phyloP scores from a whole-genome alignment of 2,329 filamentous ascomycete genomes.

The Aspergillus fumigatiaffinis region DNA sequence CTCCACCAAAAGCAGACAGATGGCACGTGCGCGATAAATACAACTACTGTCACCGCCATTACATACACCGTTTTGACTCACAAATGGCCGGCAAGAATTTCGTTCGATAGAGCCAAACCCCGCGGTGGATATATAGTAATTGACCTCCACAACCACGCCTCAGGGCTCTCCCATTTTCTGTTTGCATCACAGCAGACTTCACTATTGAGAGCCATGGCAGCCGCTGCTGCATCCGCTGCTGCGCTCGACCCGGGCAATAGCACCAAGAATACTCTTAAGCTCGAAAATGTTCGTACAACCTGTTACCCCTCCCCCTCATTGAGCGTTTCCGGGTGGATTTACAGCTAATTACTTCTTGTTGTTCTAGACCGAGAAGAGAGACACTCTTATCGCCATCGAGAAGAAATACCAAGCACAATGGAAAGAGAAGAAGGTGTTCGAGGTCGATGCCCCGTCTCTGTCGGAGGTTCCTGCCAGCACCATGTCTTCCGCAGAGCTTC shows the following conservation, averaged over 20 bases:
- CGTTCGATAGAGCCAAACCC: conserved; percentile 16
- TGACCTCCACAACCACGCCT: conserved; percentile 6
- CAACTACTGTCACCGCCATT: not conserved
- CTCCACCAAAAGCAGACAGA: not conserved
- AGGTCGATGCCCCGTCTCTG: conserved; percentile 77
- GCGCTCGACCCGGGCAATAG: conserved; percentile 53
- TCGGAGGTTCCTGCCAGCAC: conserved; percentile 72
- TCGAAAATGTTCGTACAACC: conserved; percentile 50
- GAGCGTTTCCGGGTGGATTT: conserved; percentile 13
- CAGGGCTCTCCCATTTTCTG: conserved; percentile 15
- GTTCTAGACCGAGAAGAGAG: conserved; percentile 29
- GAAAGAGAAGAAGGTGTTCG: conserved; percentile 73
- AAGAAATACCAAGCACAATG: conserved; percentile 90
- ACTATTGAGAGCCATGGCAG: conserved; percentile 34
- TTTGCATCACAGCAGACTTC: conserved; percentile 23
- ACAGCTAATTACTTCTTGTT: conserved; percentile 12
- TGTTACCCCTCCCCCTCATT: conserved; percentile 22
- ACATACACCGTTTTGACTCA: conserved; percentile 4
- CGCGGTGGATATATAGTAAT: conserved; percentile 13
- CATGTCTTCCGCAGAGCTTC: conserved; percentile 69
- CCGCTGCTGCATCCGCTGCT: conserved; percentile 49
- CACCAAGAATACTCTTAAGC: conserved; percentile 60
- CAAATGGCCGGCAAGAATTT: not conserved
- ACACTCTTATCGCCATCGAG: conserved; percentile 50
- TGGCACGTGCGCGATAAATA: not conserved